Evolutionary conservation across 768 basidiomycete species (phyloP).

Genomic region (Polyporus arcularius): DNA sequence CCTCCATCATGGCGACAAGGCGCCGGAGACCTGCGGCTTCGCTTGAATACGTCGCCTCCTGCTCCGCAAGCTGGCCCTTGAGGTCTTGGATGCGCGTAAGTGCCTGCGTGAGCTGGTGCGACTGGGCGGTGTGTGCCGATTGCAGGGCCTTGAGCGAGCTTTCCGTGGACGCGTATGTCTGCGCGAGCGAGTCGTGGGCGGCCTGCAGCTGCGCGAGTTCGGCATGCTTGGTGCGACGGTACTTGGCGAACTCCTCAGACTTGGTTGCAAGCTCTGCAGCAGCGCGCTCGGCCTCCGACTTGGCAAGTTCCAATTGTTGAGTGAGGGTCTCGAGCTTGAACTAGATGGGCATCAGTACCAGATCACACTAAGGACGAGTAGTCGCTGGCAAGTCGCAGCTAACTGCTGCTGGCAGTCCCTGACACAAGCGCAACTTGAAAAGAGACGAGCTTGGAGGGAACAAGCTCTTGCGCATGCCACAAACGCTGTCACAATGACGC

Average conservation of each 20-base stretch:
- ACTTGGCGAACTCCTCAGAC: constrained; percentile 81
- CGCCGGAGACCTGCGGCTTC: constrained; percentile 76
- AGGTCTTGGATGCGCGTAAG: constrained; percentile 75
- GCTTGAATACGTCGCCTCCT: constrained; percentile 78
- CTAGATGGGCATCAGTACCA: too few species aligned
- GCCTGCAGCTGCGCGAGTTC: constrained; percentile 78
- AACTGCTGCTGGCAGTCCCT: too few species aligned
- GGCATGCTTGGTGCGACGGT: constrained; percentile 78
- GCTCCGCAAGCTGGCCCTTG: constrained; percentile 77
- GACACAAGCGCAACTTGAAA: too few species aligned
- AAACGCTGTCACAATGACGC: too few species aligned
- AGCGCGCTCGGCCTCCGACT: constrained; percentile 73
- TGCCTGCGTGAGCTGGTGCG: constrained; percentile 76
- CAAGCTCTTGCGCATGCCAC: too few species aligned
- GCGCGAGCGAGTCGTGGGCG: constrained; percentile 69
- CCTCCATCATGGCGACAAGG: constrained; percentile 83
- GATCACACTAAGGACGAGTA: too few species aligned
- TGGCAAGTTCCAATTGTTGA: constrained; percentile 79
- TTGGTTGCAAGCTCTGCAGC: constrained; percentile 68
- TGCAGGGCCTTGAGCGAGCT: constrained; percentile 74
- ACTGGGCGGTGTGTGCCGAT: constrained; percentile 67
- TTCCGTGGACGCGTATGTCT: constrained; percentile 66
- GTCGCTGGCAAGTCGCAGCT: too few species aligned
- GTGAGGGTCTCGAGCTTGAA: constrained; percentile 85
- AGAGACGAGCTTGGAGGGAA: too few species aligned